phyloP scores from a whole-genome alignment of 2,329 filamentous ascomycete genomes.

The Microdochium trichocladiopsis region DNA sequence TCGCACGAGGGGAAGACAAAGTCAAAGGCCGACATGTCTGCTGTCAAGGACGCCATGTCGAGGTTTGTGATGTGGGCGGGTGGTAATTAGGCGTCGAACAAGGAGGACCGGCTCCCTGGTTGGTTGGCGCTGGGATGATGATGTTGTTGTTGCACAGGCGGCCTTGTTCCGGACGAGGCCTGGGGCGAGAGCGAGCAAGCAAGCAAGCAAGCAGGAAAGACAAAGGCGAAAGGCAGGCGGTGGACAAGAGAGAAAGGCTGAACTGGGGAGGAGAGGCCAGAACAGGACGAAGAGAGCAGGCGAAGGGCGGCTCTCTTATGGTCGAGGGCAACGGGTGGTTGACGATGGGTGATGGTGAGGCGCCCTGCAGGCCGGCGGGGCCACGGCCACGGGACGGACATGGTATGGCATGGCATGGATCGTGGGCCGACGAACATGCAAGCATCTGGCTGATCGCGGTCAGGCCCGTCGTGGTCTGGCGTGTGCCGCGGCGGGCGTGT shows the following conservation, averaged over 20 bases:
- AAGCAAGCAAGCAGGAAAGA: neutral
- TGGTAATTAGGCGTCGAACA: neutral
- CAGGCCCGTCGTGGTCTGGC: neutral
- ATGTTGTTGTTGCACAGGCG: neutral
- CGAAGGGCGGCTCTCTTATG: neutral
- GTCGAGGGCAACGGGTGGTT: neutral
- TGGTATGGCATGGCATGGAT: neutral
- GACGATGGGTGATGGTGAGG: neutral
- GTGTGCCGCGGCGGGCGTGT: neutral
- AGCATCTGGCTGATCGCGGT: neutral
- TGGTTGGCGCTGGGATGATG: neutral
- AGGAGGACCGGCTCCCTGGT: neutral
- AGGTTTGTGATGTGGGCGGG: slow-evolving; percentile 27
- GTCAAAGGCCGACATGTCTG: slow-evolving; percentile 50
- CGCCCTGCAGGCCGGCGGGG: neutral
- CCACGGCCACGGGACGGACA: neutral
- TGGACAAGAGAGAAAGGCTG: neutral
- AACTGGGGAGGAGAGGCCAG: neutral
- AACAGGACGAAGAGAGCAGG: neutral
- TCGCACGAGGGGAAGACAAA: slow-evolving; percentile 50
- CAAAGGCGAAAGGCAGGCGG: neutral
- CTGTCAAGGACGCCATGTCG: slow-evolving; percentile 37
- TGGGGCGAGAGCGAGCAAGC: neutral
- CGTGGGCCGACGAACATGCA: neutral
- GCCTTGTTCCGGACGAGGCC: no score